Evolutionary conservation across 805 yeast genomes (phyloP).

Genomic region (Metschnikowia sp.): DNA sequence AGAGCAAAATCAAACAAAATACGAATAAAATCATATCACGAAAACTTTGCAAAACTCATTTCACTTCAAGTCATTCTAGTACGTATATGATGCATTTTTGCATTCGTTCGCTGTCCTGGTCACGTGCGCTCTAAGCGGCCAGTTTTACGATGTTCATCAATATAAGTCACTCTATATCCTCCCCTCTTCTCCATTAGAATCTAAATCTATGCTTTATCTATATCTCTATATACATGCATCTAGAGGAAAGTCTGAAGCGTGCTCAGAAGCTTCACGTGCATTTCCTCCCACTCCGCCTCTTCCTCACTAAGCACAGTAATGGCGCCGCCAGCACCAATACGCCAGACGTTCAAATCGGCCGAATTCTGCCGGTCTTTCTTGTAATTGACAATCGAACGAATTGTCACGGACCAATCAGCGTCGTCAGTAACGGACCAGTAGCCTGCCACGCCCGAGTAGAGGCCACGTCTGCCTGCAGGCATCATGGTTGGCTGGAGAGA

Average conservation of each 20-base stretch:
- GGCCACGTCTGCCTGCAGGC: constrained; percentile 59
- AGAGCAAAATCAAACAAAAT: too few species aligned
- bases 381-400: constrained; percentile 76
- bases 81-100: too few species aligned
- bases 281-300: constrained; percentile 90
- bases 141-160: too few species aligned
- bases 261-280: constrained; percentile 75
- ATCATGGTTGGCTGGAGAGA: constrained; percentile 30
- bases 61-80: too few species aligned
- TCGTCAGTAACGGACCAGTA: constrained; percentile 87
- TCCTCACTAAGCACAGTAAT: constrained; percentile 81
- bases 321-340: constrained; percentile 98
- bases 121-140: too few species aligned
- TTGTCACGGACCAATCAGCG: constrained; percentile 95
- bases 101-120: too few species aligned
- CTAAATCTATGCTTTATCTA: too few species aligned
- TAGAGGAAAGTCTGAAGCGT: constrained; percentile 67
- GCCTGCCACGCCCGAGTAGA: constrained; percentile 93
- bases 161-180: too few species aligned
- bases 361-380: constrained; percentile 40
- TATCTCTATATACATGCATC: too few species aligned
- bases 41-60: too few species aligned
- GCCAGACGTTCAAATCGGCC: constrained; percentile 48
- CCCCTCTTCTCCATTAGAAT: too few species aligned
- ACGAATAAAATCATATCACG: too few species aligned